Percentiles rank a stretch among this genome's conserved stretches.
phyloP scores from a whole-genome alignment of 73 alveolate species.

The Breviolum minutum region DNA sequence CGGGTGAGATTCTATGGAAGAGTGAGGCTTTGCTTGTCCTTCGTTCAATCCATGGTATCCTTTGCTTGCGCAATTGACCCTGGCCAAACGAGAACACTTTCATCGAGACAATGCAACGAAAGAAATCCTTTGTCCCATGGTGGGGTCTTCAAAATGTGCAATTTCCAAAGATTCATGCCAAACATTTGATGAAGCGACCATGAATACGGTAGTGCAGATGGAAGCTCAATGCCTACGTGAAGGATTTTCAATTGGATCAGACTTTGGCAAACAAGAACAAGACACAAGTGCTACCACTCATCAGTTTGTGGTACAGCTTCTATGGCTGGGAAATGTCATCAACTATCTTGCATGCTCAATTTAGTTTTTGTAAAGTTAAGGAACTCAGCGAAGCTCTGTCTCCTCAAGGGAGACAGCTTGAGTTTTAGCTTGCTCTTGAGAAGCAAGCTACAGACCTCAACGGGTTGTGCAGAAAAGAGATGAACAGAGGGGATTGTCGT shows the following conservation, averaged over 20 bases:
- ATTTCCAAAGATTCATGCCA: not conserved
- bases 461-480: no score
- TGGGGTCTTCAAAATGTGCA: not conserved
- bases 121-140: constrained; percentile 29
- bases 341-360: no score
- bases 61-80: not conserved
- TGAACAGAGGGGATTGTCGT: no score
- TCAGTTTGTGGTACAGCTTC: not conserved
- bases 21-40: constrained; percentile 11
- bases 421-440: no score
- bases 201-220: constrained; percentile 11
- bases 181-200: not conserved
- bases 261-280: not conserved
- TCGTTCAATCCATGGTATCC: not conserved
- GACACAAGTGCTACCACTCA: no score
- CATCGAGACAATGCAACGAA: constrained; percentile 1
- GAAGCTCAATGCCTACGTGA: not conserved
- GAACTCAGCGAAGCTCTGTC: no score
- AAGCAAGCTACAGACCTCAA: no score
- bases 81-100: not conserved
- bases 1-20: no score
- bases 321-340: not conserved
- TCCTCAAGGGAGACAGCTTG: no score
- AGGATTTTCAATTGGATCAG: not conserved
- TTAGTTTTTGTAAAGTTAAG: no score